Base-by-base conservation (phyloP, 345 rosid genomes). In the Citrus mangshanensis region DNA sequence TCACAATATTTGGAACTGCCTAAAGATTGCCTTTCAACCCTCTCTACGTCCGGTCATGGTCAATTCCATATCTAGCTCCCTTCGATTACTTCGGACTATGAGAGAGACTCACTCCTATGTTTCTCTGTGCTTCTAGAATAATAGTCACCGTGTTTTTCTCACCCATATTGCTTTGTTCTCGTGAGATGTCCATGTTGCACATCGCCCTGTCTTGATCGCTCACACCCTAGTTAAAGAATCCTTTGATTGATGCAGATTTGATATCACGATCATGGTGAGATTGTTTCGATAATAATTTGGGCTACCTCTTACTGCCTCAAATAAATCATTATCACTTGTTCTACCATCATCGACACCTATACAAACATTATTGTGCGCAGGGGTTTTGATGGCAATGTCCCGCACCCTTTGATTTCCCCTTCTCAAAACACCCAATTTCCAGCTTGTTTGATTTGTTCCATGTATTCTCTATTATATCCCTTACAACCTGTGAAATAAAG, bases 381-480 rank as follows among this genome's bases (percentile, higher is more conserved):
- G 66, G 27, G 85, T 62, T 38, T 78, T 64, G 86, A 83, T 27
- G 78, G 77, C 68, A 80, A 65, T 56, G 78, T 76, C 79, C 72
- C 83, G 73, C 84, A 88, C 75, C 80, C 80, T 74, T n/a, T 78
- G 88, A 61, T 84, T 74, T 74, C 81, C 87, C n/a, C 76, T 87
- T 91, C 73, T 86, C 97, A 85, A 93, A 89, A 82, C 88, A 88
- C 72, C 99, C 97, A 85, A 96, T 96, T 22, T 71, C 98, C 93
- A 22, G 99, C 95, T 86, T 84, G 83, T 84, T 84, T 94, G 70
- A 96, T 87, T 84, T 91, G 97, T 73, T 89, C 93, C 80, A 91
- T 94, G 84, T 84, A 96, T 80, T 87, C 97, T 82, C 93, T 75
- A 96, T 96, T 73, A 96, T 89, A 85, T 94, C 95, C 82, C 93